phyloP scores from a whole-genome alignment of 345 rosid species.

The Hypericum perforatum region DNA sequence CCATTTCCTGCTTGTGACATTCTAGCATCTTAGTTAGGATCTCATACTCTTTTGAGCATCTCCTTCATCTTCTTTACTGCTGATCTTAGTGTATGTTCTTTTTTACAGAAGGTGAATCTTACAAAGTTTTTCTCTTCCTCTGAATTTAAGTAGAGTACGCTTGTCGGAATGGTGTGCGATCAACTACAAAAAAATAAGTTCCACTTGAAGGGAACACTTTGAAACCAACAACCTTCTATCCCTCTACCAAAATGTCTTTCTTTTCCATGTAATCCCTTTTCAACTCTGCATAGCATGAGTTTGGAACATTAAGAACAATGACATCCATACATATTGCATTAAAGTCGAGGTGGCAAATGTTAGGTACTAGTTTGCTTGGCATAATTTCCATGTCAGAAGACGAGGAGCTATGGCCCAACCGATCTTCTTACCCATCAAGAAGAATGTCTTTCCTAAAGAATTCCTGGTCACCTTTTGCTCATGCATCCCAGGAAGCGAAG shows the following conservation, averaged over 20 bases:
- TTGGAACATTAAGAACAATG: conserved; percentile 63
- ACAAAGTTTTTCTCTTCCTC: conserved; percentile 93
- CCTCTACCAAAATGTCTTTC: conserved; percentile 75
- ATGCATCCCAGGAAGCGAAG: conserved; percentile 92
- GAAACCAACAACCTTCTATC: conserved; percentile 78
- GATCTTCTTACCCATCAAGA: conserved; percentile 89
- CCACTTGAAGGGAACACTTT: conserved; percentile 86
- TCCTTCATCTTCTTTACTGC: conserved; percentile 84
- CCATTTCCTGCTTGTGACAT: no score
- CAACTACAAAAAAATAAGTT: conserved; percentile 78
- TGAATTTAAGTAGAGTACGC: conserved; percentile 79
- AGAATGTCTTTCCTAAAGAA: conserved; percentile 88
- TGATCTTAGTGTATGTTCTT: conserved; percentile 69
- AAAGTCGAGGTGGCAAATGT: conserved; percentile 85
- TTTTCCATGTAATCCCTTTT: conserved; percentile 63
- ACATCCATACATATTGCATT: conserved; percentile 63
- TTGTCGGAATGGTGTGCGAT: conserved; percentile 92
- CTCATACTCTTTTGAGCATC: conserved; percentile 53
- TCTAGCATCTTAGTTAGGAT: no score
- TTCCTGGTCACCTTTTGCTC: conserved; percentile 86
- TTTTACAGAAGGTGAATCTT: conserved; percentile 90
- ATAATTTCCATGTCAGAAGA: conserved; percentile 81
- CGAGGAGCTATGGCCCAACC: conserved; percentile 96
- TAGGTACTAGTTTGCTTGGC: conserved; percentile 81
- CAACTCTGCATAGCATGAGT: conserved; percentile 62